Conservation (phyloP, 306 rosid genomes). For the Oxytropis ochrocephala region DNA sequence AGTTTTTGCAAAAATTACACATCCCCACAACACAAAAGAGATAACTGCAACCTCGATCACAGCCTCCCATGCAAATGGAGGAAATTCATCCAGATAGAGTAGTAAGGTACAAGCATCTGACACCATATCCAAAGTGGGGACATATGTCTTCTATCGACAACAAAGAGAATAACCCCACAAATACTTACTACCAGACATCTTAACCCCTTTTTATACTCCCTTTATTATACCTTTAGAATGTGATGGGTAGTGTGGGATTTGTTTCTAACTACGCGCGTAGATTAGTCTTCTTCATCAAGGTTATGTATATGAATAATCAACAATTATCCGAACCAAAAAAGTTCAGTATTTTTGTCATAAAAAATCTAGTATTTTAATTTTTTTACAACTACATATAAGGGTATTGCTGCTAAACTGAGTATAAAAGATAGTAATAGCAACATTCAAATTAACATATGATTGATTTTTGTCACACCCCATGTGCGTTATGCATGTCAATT, state of each 20-base stretch:
- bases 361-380: too few species aligned
- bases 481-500: constrained; percentile 19
- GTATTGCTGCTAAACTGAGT: too few species aligned
- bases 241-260: too few species aligned
- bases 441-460: neutral
- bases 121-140: constrained; percentile 26
- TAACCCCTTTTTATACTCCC: neutral
- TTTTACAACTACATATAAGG: neutral
- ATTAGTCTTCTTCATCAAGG: too few species aligned
- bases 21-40: neutral
- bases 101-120: constrained; percentile 1
- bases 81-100: neutral
- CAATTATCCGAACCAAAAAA: too few species aligned
- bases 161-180: constrained; percentile 19
- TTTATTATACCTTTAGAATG: neutral
- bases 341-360: too few species aligned
- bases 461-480: constrained; percentile 23
- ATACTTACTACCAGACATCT: neutral
- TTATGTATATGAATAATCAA: too few species aligned
- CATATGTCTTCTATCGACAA: neutral
- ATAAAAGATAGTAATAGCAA: neutral
- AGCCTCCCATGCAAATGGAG: neutral
- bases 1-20: too few species aligned
- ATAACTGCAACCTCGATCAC: neutral
- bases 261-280: too few species aligned